phyloP scores from a whole-genome alignment of 345 rosid species.

The Citrus mangshanensis region DNA sequence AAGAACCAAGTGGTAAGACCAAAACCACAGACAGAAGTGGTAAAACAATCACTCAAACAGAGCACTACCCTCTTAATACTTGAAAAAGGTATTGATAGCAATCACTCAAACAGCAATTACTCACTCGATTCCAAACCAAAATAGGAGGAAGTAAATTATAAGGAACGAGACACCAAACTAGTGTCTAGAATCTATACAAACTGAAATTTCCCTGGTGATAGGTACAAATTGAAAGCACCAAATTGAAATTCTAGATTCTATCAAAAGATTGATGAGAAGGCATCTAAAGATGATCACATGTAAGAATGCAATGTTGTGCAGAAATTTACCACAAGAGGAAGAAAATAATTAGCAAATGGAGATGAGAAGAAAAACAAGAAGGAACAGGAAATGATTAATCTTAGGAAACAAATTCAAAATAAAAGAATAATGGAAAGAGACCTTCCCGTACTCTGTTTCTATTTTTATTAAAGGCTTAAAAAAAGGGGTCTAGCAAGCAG shows the following conservation, averaged over 20 bases:
- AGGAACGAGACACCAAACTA: not conserved
- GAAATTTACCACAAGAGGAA: not conserved
- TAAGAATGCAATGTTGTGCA: not conserved
- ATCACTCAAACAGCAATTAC: not conserved
- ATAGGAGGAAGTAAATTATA: not conserved
- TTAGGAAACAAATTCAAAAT: not conserved
- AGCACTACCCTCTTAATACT: not conserved
- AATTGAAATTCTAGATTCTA: not conserved
- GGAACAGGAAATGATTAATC: not conserved
- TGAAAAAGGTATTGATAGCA: not conserved
- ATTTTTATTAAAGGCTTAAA: not conserved
- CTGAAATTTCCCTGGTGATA: not conserved
- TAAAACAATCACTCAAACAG: constrained; percentile 11
- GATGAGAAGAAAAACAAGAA: not conserved
- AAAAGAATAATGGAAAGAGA: not conserved
- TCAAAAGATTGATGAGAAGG: not conserved
- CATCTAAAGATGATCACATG: not conserved
- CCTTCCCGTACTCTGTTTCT: not conserved
- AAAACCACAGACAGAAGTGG: constrained; percentile 5
- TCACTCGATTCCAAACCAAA: not conserved
- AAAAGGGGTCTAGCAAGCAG: not conserved
- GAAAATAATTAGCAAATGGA: not conserved
- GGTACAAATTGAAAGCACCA: no score
- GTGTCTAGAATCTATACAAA: not conserved
- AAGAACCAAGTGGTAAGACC: not conserved